Evolutionary conservation across 352 stramenopile species (phyloP).

Genomic region (Phytopythium cucurbitacearum): DNA sequence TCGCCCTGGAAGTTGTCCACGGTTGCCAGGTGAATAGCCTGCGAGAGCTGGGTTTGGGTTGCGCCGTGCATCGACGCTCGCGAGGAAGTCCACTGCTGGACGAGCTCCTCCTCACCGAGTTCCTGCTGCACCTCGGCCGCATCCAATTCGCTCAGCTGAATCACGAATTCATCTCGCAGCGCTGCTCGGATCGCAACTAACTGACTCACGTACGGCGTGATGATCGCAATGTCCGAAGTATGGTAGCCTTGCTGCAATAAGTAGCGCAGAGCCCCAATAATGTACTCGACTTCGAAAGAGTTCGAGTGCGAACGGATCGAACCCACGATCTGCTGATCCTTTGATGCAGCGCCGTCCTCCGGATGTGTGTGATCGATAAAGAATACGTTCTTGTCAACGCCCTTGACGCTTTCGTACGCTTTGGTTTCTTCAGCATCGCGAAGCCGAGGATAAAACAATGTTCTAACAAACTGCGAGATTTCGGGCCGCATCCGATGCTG

Average conservation of each 20-base stretch:
- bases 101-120: constrained; percentile 20
- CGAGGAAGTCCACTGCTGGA: constrained; percentile 1
- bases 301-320: constrained; percentile 57
- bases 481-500: constrained; percentile 79
- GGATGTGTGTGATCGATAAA: constrained; percentile 67
- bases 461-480: constrained; percentile 74
- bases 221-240: constrained; percentile 53
- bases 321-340: constrained; percentile 3
- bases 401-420: constrained; percentile 41
- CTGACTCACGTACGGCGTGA: constrained; percentile 85
- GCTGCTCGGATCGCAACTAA: constrained; percentile 48
- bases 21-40: constrained; percentile 39
- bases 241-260: constrained; percentile 71
- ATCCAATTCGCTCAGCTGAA: constrained; percentile 36
- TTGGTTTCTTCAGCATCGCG: constrained; percentile 49
- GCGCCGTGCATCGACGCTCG: constrained; percentile 7
- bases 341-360: constrained; percentile 23
- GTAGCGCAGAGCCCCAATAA: constrained; percentile 67
- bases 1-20: constrained; percentile 81
- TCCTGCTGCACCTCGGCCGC: constrained; percentile 39
- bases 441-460: constrained; percentile 60
- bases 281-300: constrained; percentile 51
- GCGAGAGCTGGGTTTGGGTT: constrained; percentile 23
- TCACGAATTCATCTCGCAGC: constrained; percentile 31
- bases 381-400: constrained; percentile 56